These are phyloP conservation scores for Solanum piurae DNA, from an alignment of 257 asterid species.

Conservation along the genomic window DNA sequence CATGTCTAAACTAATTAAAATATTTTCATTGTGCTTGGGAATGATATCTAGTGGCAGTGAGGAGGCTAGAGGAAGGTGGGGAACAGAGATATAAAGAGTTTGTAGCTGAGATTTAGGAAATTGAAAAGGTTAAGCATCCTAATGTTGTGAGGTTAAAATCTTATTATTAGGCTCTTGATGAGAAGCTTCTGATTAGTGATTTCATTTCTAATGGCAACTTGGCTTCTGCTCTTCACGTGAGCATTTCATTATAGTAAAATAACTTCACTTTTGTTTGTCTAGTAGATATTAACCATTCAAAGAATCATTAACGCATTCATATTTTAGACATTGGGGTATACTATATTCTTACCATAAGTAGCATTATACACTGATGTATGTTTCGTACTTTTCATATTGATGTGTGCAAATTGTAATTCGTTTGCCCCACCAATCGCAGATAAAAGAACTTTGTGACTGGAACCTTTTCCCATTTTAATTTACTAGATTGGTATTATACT, in stretches of 20 bases:
- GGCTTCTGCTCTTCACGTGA: constrained; percentile 74
- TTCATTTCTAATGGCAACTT: constrained; percentile 77
- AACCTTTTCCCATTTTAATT: no score
- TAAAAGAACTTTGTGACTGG: no score
- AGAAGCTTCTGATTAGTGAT: constrained; percentile 89
- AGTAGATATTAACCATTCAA: neutral
- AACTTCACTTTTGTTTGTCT: neutral
- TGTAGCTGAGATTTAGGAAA: constrained; percentile 73
- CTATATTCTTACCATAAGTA: no score
- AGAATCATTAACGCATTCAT: neutral
- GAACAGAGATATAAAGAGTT: constrained; percentile 86
- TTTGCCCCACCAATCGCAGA: no score
- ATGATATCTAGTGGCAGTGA: constrained; percentile 86
- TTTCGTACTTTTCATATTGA: no score
- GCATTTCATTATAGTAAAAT: constrained; percentile 1
- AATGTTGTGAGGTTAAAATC: constrained; percentile 80
- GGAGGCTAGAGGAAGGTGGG: constrained; percentile 92
- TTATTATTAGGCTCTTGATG: constrained; percentile 91
- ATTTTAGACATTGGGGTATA: neutral
- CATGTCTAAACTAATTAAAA: no score
- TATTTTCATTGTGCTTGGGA: constrained; percentile 54
- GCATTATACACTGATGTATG: no score
- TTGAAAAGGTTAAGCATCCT: constrained; percentile 82
- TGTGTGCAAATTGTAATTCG: no score
- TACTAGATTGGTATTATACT: no score